Conservation (phyloP, 164 flowering plant species). For the Vitis amurensis region DNA sequence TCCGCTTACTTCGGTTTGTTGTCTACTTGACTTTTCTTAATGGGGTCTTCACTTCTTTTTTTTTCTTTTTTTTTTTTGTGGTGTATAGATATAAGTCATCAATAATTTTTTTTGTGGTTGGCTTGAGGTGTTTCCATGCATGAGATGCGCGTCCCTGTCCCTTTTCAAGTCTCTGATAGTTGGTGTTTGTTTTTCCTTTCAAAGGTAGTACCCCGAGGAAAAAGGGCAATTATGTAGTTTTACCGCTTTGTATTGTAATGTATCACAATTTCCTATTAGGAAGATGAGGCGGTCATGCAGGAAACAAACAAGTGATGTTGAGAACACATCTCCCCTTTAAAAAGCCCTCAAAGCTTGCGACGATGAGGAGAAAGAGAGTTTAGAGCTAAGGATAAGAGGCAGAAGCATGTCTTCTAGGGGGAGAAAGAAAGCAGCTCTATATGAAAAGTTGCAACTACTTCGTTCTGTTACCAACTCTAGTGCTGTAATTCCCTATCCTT, state of each 20-base stretch:
- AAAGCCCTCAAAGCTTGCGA: neutral
- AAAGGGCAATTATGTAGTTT: slow-evolving; percentile 13
- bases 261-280: slow-evolving; percentile 6
- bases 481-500: slow-evolving; percentile 25
- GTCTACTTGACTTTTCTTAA: no score
- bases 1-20: no score
- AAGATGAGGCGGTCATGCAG: slow-evolving; percentile 17
- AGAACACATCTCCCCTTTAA: neutral
- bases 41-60: no score
- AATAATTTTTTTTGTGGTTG: no score
- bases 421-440: slow-evolving; percentile 31
- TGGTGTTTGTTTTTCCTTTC: neutral
- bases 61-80: no score
- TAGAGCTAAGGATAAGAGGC: slow-evolving; percentile 1
- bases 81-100: no score
- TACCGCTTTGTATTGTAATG: neutral
- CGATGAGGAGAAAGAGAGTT: slow-evolving; percentile 1
- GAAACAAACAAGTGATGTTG: slow-evolving; percentile 13
- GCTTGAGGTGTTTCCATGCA: no score
- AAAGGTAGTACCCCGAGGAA: neutral
- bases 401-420: slow-evolving; percentile 27
- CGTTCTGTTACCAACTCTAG: slow-evolving; percentile 40
- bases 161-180: no score
- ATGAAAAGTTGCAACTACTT: slow-evolving; percentile 34
- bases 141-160: no score